These are phyloP conservation scores for Pseudonectria buxi DNA, from an alignment of 2,329 filamentous ascomycete genomes.

Conservation along the genomic window DNA sequence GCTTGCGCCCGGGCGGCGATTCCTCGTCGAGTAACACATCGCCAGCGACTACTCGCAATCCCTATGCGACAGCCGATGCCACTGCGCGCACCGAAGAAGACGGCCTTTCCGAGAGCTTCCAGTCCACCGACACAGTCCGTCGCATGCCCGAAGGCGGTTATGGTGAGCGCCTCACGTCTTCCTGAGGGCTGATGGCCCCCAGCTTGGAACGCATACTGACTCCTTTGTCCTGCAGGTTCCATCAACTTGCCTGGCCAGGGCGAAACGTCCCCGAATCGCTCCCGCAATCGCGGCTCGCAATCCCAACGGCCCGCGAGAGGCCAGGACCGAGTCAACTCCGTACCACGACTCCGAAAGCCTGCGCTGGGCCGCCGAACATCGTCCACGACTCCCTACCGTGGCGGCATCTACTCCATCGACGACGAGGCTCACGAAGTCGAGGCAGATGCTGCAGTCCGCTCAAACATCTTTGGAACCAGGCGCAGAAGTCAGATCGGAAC, in stretches of 20 bases:
- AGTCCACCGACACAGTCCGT: conserved; percentile 54
- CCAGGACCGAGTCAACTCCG: conserved; percentile 42
- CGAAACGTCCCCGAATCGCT: conserved; percentile 34
- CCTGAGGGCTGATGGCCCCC: background rate
- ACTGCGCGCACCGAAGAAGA: conserved; percentile 34
- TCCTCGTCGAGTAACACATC: conserved; percentile 33
- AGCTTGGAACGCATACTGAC: background rate
- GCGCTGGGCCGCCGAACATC: conserved; percentile 66
- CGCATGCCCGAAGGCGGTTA: conserved; percentile 49
- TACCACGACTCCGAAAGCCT: conserved; percentile 60
- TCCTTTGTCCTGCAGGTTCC: conserved; percentile 16
- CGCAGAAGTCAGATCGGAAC: conserved; percentile 28
- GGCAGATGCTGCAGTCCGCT: conserved; percentile 51
- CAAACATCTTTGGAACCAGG: conserved; percentile 30
- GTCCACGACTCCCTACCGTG: conserved; percentile 71
- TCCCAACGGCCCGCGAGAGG: conserved; percentile 34
- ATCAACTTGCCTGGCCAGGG: conserved; percentile 21
- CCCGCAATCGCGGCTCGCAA: conserved; percentile 26
- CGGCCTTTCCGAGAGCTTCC: conserved; percentile 45
- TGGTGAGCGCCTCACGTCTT: conserved; percentile 35
- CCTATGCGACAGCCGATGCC: conserved; percentile 31
- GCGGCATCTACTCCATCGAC: conserved; percentile 84
- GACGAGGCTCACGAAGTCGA: conserved; percentile 79
- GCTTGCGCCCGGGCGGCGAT: conserved; percentile 29
- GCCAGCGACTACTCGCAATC: conserved; percentile 43